Evolutionary conservation across 108 stramenopile species (phyloP).

Genomic region (Hondaea fermentalgiana): DNA sequence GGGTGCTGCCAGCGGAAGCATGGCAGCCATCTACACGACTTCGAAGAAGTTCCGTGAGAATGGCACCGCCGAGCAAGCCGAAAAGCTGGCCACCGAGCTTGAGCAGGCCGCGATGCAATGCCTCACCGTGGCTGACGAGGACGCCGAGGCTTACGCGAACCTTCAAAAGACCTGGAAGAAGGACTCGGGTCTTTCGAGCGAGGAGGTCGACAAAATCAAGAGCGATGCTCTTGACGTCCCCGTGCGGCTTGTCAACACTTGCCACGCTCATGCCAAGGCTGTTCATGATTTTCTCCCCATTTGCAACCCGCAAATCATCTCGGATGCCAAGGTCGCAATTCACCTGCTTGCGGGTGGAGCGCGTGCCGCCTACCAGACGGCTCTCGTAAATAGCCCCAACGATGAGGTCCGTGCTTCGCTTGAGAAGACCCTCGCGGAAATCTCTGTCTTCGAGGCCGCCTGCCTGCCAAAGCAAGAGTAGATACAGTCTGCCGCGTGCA

Average conservation of each 20-base stretch:
- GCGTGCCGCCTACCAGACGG: constrained; percentile 15
- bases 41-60: background rate
- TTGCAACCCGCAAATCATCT: constrained; percentile 11
- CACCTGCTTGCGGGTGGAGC: constrained; percentile 3
- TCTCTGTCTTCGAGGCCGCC: background rate
- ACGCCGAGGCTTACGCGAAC: background rate
- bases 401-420: background rate
- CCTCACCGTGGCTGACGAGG: background rate
- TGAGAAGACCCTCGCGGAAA: background rate
- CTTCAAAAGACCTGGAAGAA: constrained; percentile 13
- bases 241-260: background rate
- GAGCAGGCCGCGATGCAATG: background rate
- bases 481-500: no score
- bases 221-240: background rate
- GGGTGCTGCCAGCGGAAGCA: background rate
- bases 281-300: background rate
- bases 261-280: background rate
- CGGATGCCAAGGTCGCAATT: background rate
- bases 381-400: background rate
- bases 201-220: constrained; percentile 12
- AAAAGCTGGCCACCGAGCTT: background rate
- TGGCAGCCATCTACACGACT: constrained; percentile 6
- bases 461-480: background rate
- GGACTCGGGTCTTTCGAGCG: background rate
- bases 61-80: background rate